Base-by-base conservation (phyloP, 768 basidiomycete species). In the Collybiopsis luxurians region DNA sequence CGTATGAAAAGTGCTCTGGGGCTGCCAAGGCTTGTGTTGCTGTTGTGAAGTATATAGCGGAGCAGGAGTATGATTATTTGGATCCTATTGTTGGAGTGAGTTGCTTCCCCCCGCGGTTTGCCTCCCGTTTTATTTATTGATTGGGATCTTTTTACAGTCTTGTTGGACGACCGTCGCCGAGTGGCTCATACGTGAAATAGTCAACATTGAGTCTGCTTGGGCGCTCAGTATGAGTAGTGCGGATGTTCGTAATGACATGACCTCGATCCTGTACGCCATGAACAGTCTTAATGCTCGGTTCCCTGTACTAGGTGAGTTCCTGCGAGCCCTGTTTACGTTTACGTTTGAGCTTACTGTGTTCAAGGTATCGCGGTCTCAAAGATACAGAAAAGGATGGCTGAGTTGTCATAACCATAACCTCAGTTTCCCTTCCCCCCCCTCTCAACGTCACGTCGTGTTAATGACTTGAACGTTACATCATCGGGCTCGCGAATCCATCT, bases 81-180 rank as follows among this genome's bases (percentile, higher is more conserved):
- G 89, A 92, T 71, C 89, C 89, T 24, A 82, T 90, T 60, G 77
- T 90, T 59, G 87, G 85, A 51, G 89, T 90, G 74, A 61, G 87
- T 71, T 48, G 38, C 38, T 44, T 12, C 52, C 59, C 42, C 43
- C 13, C 31, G 28, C 19, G 12, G 56, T 43, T 61, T 42, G n/a
- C n/a, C n/a, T n/a, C n/a, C n/a, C n/a, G n/a, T n/a, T n/a, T n/a
- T n/a, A n/a, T n/a, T n/a, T n/a, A n/a, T n/a, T n/a, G n/a, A n/a
- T n/a, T n/a, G n/a, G n/a, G n/a, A n/a, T 39, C 43, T 56, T 27
- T 34, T 50, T 61, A 30, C 61, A 89, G 89, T 80, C 84, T 9
- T 89, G 87, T 61, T 90, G 89, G 89, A 84, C 84, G 15, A 76
- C 75, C 53, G 84, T 80, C 36, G 84, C 86, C 50, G 86, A 89